phyloP scores from a whole-genome alignment of 1,284 basidiomycete genomes.

The Coriolopsis trogii region DNA sequence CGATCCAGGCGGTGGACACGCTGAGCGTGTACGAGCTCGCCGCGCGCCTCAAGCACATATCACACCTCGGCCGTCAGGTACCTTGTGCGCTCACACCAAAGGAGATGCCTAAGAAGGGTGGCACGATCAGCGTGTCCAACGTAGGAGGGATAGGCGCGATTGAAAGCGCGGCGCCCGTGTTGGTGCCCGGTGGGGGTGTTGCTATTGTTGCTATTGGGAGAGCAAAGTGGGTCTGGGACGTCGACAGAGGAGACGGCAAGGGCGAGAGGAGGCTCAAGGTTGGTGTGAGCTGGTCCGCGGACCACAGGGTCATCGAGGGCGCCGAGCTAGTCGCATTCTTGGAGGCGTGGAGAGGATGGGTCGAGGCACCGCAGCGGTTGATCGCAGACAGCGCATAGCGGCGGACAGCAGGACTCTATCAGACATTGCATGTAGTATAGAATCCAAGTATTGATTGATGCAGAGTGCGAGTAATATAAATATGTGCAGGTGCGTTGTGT shows the following conservation, averaged over 20 bases:
- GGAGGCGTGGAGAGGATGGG: conserved; percentile 85
- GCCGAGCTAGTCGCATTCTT: conserved; percentile 92
- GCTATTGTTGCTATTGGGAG: conserved; percentile 90
- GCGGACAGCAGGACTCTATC: not conserved
- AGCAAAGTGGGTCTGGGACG: conserved; percentile 83
- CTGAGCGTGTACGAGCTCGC: conserved; percentile 70
- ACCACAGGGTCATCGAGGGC: conserved; percentile 91
- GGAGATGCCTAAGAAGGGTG: conserved; percentile 70
- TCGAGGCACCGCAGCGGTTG: conserved; percentile 79
- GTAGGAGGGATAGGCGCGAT: conserved; percentile 81
- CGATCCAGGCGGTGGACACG: conserved; percentile 64
- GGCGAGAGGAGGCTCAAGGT: conserved; percentile 73
- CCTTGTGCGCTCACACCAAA: conserved; percentile 64
- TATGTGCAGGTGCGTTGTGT: too few species aligned
- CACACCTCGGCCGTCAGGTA: conserved; percentile 64
- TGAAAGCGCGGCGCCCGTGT: conserved; percentile 73
- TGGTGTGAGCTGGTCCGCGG: conserved; percentile 85
- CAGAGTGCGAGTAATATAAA: too few species aligned
- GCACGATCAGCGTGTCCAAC: conserved; percentile 88
- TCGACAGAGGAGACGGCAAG: conserved; percentile 44
- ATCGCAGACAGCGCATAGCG: conserved; percentile 66
- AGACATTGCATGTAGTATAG: too few species aligned
- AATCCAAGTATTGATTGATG: too few species aligned
- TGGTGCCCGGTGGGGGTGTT: conserved; percentile 88
- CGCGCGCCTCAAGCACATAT: conserved; percentile 61